These are phyloP conservation scores for Phycomyces nitens DNA, from an alignment of 192 early-diverging fungal species.

Conservation along the genomic window DNA sequence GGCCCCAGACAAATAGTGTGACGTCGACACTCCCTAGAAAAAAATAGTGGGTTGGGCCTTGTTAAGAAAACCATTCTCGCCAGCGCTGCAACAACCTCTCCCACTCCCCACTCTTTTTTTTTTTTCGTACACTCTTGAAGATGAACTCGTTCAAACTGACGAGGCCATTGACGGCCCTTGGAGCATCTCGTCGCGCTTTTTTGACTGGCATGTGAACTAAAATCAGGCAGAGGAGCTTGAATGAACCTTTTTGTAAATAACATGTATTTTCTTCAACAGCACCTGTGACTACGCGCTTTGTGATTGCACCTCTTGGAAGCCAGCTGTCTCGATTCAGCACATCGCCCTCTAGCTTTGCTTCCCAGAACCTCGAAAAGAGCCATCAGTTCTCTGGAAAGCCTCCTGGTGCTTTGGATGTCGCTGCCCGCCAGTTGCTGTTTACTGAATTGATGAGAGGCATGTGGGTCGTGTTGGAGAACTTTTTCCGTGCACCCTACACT, in stretches of 20 bases:
- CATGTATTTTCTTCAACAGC: too few species aligned
- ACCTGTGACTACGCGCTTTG: slow-evolving; percentile 2
- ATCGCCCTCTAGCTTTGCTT: slow-evolving; percentile 14
- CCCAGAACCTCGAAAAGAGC: slow-evolving; percentile 14
- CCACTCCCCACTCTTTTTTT: slow-evolving; percentile 21
- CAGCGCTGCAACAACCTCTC: too few species aligned
- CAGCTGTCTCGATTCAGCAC: slow-evolving; percentile 24
- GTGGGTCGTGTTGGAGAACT: slow-evolving; percentile 88
- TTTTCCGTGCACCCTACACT: slow-evolving; percentile 94
- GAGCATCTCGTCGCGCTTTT: slow-evolving; percentile 3
- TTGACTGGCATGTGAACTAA: slow-evolving; percentile 1
- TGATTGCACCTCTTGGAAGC: slow-evolving; percentile 22
- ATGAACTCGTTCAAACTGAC: slow-evolving; percentile 12
- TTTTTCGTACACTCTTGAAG: neutral
- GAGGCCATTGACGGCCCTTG: slow-evolving; percentile 7
- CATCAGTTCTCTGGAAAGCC: slow-evolving; percentile 25
- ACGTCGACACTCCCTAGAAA: too few species aligned
- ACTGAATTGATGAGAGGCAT: slow-evolving; percentile 90
- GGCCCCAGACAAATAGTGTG: too few species aligned
- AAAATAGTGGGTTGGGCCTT: too few species aligned
- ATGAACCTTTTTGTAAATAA: too few species aligned
- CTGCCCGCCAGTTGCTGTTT: slow-evolving; percentile 79
- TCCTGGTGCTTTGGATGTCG: slow-evolving; percentile 39
- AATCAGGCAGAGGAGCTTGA: too few species aligned
- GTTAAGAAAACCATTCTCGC: too few species aligned